Conservation (phyloP, 1,284 basidiomycete species). For the Coriolopsis trogii region DNA sequence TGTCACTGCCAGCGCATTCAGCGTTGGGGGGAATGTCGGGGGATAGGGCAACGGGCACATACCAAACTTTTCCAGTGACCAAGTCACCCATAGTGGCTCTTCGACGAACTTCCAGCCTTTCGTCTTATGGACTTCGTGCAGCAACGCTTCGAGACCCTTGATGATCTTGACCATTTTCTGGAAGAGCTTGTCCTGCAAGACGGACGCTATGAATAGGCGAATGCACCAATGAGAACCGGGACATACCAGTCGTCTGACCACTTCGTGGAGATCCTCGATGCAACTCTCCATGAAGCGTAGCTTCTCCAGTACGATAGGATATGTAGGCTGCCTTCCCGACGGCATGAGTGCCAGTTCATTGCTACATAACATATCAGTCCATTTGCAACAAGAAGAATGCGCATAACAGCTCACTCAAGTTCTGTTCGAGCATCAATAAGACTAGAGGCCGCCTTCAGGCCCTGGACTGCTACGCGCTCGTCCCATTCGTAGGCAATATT, state of each 20-base stretch:
- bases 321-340: conserved; percentile 51
- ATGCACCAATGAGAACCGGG: neutral
- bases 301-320: conserved; percentile 61
- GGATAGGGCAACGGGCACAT: conserved; percentile 20
- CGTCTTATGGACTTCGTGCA: conserved; percentile 66
- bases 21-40: neutral
- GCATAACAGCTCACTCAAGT: conserved; percentile 59
- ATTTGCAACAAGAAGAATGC: neutral
- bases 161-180: conserved; percentile 60
- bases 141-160: conserved; percentile 62
- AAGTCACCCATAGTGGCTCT: conserved; percentile 78
- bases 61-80: conserved; percentile 81
- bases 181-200: conserved; percentile 76
- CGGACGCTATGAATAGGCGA: neutral
- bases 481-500: conserved; percentile 71
- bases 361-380: conserved; percentile 38
- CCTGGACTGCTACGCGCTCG: conserved; percentile 74
- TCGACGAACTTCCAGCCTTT: conserved; percentile 73
- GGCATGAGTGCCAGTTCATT: conserved; percentile 63
- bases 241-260: conserved; percentile 66
- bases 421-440: conserved; percentile 77
- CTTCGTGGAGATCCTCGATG: conserved; percentile 59
- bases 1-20: conserved; percentile 44
- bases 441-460: conserved; percentile 62
- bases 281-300: conserved; percentile 67